Evolutionary conservation across 1,139 yeast species (phyloP).

Genomic region (Yamadazyma pseudoaaseri): DNA sequence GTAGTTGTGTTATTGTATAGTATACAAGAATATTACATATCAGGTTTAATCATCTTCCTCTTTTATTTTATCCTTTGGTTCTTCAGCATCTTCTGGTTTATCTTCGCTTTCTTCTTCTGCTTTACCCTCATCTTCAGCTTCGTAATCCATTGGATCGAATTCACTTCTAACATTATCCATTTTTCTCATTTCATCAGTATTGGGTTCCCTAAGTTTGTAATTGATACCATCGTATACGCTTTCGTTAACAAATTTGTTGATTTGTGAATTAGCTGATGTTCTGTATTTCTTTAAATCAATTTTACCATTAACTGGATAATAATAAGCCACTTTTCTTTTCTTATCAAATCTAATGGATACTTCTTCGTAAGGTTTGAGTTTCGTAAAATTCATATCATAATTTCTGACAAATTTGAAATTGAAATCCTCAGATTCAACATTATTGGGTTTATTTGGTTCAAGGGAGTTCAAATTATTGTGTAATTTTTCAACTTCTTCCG

Average conservation of each 20-base stretch:
- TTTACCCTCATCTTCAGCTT: constrained; percentile 48
- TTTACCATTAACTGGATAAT: constrained; percentile 75
- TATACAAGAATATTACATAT: constrained; percentile 8
- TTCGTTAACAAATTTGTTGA: constrained; percentile 50
- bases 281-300: constrained; percentile 84
- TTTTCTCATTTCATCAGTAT: constrained; percentile 62
- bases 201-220: constrained; percentile 68
- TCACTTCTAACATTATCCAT: constrained; percentile 69
- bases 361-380: constrained; percentile 46
- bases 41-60: constrained; percentile 20
- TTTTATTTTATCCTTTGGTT: constrained; percentile 21
- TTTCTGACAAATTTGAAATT: constrained; percentile 70
- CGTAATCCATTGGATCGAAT: constrained; percentile 75
- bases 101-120: constrained; percentile 20
- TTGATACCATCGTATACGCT: constrained; percentile 56
- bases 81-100: constrained; percentile 7
- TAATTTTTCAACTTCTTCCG: constrained; percentile 26
- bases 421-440: constrained; percentile 45
- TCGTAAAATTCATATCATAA: constrained; percentile 70
- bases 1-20: constrained; percentile 20
- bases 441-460: constrained; percentile 49
- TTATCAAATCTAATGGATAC: constrained; percentile 43
- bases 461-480: constrained; percentile 50
- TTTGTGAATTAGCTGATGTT: constrained; percentile 45
- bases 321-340: constrained; percentile 62